Evolutionary conservation across 495 filamentous ascomycete species (phyloP), one percentile per base, ranked within the genome.

Genomic region (Penicillium salamii): DNA sequence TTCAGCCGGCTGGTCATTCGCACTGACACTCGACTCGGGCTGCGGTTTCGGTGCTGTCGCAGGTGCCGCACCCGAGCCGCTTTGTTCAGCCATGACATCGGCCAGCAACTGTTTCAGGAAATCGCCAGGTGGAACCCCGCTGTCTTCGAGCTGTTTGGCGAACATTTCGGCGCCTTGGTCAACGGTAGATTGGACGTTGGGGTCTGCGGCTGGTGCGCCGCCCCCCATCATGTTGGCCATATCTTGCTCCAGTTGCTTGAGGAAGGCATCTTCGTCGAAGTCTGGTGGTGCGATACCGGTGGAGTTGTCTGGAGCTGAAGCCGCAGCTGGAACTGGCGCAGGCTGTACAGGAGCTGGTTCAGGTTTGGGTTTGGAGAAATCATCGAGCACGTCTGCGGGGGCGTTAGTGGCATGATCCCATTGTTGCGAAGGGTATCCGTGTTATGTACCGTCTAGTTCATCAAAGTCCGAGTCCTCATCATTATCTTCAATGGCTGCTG

Each of bases 81-180:
- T 80, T 4, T 93, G 75, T 49, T 91, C 88, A 49, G 87, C 86
- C 69, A 96, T 85, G 55, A 96, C 85, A 53, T 79, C 82, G 39
- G 95, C 89, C 40, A 97, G 49, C 15, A 75, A 86, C 61, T 96
- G 88, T 38, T 86, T 85, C 59, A 91, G 79, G 72, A 96, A 85
- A 49, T 95, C 90, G 31, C 85, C 86, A 42, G 84, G 82, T 48
- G 76, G 63, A 66, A 53, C 87, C 76, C 57, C 92, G 63, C 55
- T 88, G 78, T 53, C 82, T 80, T 96, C 87, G 26, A 98, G 72
- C 55, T 93, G 80, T 58, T 88, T 86, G 18, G 87, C 81, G 56
- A 97, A 95, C 18, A 54, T 62, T 14, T 74, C 71, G 1, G 71
- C 71, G 48, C 68, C 71, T 29, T 69, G 58, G 23, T 74, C 57